Evolutionary conservation across 345 rosid species (phyloP).

Genomic region (Passiflora organensis): DNA sequence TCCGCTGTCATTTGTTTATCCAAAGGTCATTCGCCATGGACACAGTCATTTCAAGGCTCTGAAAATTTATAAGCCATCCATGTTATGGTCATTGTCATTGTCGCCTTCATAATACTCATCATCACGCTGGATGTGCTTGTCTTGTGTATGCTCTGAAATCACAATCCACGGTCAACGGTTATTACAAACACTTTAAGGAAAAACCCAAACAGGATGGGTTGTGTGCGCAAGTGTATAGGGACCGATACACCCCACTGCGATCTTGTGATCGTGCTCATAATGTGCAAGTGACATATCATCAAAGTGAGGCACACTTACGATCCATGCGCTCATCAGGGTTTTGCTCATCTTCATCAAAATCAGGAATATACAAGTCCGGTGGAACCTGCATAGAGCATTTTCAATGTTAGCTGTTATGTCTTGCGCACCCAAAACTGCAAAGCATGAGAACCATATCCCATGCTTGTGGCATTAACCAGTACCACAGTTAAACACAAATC

Average conservation of each 20-base stretch:
- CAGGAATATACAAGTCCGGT: conserved; percentile 90
- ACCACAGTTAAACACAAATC: too few relatives aligned
- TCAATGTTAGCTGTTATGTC: conserved; percentile 5
- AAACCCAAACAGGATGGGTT: background rate
- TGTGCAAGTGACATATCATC: background rate
- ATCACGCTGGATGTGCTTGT: conserved; percentile 84
- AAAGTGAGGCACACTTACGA: conserved; percentile 54
- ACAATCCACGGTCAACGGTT: background rate
- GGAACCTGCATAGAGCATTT: conserved; percentile 57
- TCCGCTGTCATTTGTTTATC: background rate
- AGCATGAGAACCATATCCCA: too few relatives aligned
- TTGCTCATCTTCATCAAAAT: conserved; percentile 84
- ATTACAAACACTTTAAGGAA: background rate
- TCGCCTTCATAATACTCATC: conserved; percentile 86
- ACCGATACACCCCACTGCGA: background rate
- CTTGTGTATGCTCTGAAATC: conserved; percentile 72
- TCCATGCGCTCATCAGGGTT: conserved; percentile 81
- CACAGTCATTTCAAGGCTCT: background rate
- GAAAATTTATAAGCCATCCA: conserved; percentile 25
- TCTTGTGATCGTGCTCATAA: background rate
- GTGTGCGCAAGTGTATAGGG: background rate
- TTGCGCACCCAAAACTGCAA: background rate
- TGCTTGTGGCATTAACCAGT: too few relatives aligned
- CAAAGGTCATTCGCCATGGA: too few relatives aligned
- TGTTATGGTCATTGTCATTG: conserved; percentile 68